Base-by-base conservation (phyloP, 305 asterid genomes). In the Fraxinus sp. region DNA sequence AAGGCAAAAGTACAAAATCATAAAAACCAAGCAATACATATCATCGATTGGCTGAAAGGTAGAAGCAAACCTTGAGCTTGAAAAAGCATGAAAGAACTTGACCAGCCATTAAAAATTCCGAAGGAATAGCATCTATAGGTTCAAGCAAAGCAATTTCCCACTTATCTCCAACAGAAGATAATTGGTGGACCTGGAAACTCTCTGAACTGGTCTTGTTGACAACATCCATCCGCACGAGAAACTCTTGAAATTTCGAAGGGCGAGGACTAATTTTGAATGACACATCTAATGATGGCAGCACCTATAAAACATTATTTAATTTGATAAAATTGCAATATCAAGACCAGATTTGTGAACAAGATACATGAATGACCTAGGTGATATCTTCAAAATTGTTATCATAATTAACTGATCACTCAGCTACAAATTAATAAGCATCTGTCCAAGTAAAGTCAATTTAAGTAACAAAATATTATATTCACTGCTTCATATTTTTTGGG, bases 111-210 rank as follows among this genome's bases (percentile, higher is more conserved):
- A 97, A 84, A 79, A 83, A 77, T 76, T 90, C 92, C 82, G 86
- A 85, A 36, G 97, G 91, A 85, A 86, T 79, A 80, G 92, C 79
- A 79, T 90, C 93, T 57, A 88, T 77, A 57, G 97, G 92, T 80
- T 90, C 93, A 86, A 97, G 93, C 86, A 93, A 86, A 68, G 93
- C 85, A 82, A 97, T 92, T 84, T 93, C 94, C 99, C 99, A 97
- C 83, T 91, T 90, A 82, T 93, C 88, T 82, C 97, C 97, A 77
- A 92, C 91, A 87, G 92, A 92, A 80, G 98, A 97, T 84, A 97
- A 89, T 72, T 97, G 99, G 79, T 88, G 97, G 89, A 97, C 87
- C 92, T 89, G 93, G 90, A 93, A 95, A 82, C 86, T 87, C 90
- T 93, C 91, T 43, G 94, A 92, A 88, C 88, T 90, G 77, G 99